Evolutionary conservation across 2,329 filamentous ascomycete genomes (phyloP), one percentile per base, ranked within the genome.

Genomic region (Ceratocystis lukuohia): DNA sequence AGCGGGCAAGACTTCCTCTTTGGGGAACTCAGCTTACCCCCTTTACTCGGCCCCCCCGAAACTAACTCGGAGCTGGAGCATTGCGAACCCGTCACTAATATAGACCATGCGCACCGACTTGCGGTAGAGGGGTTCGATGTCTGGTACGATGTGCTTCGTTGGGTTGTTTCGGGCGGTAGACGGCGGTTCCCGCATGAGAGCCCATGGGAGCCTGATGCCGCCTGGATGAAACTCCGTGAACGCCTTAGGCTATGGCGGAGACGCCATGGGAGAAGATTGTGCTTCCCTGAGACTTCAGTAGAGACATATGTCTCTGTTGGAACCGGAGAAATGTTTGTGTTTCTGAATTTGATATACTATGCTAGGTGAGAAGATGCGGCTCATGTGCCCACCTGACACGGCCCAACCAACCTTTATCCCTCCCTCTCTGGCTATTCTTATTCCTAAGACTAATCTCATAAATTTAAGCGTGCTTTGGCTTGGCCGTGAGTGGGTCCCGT

Each of bases 311-410:
- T 76, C 65, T 74, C 76, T 0, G 62, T 78, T 0, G 76, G 76
- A 0, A 74, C 74, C 1, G 77, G 75, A 1, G 77, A 79, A 66
- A 74, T 75, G 0, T 79, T 78, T 53, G 74, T 75, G 1, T 77
- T 77, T 48, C 69, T 79, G 0, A 79, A 79, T 48, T 69, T 79
- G 17, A 65, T 79, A 1, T 79, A 79, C 68, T 78, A 77, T 59
- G 70, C 76, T 5, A 76, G 77, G 77, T 77, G 66, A 66, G 72
- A 67, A 41, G 12, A 25, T 53, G 4, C 7, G 2, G 5, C 59
- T 3, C 20, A 15, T 61, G 44, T 10, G 15, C 4, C 12, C 22
- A 7, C 25, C 37, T 15, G 7, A 46, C 28, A 28, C 45, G 17
- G 15, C 37, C 33, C 37, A 41, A 41, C 37, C 10, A 8, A 8